Conservation (phyloP, 2,329 filamentous ascomycete genomes). For the Chrysosporium queenslandicum region DNA sequence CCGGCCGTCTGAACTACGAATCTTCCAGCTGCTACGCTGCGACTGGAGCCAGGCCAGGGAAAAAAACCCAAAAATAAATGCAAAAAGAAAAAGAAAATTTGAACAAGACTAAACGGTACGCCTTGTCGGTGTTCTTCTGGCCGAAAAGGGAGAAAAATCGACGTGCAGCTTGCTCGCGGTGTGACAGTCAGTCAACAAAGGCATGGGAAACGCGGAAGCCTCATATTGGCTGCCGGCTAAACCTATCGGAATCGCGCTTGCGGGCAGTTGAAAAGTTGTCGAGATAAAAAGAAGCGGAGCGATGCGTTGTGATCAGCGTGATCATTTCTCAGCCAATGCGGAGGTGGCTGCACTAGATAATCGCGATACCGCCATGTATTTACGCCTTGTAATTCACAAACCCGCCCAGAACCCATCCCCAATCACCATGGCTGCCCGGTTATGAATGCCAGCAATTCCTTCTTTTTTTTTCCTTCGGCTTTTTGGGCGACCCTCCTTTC, state of each 20-base stretch:
- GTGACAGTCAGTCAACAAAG: background rate
- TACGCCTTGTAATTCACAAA: background rate
- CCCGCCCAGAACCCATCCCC: too few species aligned
- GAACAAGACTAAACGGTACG: too few species aligned
- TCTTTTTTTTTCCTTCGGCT: too few species aligned
- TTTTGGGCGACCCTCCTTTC: too few species aligned
- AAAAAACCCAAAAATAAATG: too few species aligned
- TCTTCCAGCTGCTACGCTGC: too few species aligned
- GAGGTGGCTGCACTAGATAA: conserved; percentile 4
- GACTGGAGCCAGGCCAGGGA: too few species aligned
- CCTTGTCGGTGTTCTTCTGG: background rate
- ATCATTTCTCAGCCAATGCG: conserved; percentile 1
- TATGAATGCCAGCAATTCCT: too few species aligned
- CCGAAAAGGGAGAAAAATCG: background rate
- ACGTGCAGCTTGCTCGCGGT: background rate
- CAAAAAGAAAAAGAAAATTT: too few species aligned
- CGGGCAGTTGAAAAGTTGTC: background rate
- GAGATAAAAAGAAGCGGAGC: too few species aligned
- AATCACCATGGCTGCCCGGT: too few species aligned
- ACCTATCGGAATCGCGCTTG: background rate
- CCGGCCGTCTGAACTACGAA: too few species aligned
- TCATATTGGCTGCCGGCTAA: background rate
- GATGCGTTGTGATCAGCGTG: background rate
- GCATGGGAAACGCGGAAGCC: background rate
- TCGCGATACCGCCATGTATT: background rate